Percentiles rank a stretch among this genome's conserved stretches.
phyloP scores from a whole-genome alignment of 2,329 filamentous ascomycete genomes.

The Calonectria crousiana region DNA sequence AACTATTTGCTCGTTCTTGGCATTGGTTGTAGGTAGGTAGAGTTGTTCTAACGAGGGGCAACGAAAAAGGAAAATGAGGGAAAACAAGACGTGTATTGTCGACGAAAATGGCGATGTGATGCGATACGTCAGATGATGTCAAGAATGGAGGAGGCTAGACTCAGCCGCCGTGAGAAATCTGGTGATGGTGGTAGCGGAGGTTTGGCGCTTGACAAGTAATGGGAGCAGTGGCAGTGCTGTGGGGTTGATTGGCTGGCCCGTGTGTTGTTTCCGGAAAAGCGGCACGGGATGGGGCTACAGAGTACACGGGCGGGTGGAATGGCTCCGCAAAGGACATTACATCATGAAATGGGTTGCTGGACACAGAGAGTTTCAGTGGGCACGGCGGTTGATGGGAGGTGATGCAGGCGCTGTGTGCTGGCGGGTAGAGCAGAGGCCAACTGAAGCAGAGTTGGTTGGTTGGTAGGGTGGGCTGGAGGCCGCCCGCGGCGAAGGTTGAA shows the following conservation, averaged over 20 bases:
- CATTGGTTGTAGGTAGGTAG: background rate
- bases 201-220: background rate
- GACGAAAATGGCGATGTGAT: background rate
- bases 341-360: constrained; percentile 2
- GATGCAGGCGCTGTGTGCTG: background rate
- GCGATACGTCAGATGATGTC: background rate
- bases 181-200: background rate
- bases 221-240: background rate
- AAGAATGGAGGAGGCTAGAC: background rate
- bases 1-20: too few species aligned
- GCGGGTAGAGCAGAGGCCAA: too few species aligned
- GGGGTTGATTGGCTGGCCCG: constrained; percentile 1
- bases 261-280: constrained; percentile 20
- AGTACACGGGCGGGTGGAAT: background rate
- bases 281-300: constrained; percentile 5
- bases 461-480: background rate
- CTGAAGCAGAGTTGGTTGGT: too few species aligned
- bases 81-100: background rate
- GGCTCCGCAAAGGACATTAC: background rate
- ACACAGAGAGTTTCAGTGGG: background rate
- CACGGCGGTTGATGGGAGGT: background rate
- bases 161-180: background rate
- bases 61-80: background rate
- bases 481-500: background rate
- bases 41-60: background rate